These are phyloP conservation scores for Saccharomycopsis crataegensis DNA, from an alignment of 1,139 yeast species.

Conservation along the genomic window DNA sequence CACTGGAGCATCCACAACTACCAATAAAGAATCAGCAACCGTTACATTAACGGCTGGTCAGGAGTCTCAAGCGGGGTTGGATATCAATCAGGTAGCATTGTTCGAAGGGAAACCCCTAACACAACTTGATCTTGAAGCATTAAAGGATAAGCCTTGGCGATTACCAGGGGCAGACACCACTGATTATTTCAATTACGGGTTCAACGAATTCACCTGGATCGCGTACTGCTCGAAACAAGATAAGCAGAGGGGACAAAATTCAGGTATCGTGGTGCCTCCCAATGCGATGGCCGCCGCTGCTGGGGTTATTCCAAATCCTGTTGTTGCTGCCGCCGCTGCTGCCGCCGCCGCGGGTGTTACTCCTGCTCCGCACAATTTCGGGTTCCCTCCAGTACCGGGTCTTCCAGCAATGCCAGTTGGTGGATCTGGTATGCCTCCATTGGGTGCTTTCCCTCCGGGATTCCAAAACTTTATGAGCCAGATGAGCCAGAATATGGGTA, in stretches of 20 bases:
- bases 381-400: slow-evolving; percentile 4
- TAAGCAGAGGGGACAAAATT: slow-evolving; percentile 40
- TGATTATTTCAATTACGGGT: slow-evolving; percentile 93
- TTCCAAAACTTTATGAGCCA: slow-evolving; percentile 1
- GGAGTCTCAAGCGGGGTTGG: slow-evolving; percentile 37
- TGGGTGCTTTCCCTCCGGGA: slow-evolving; percentile 19
- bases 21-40: slow-evolving; percentile 17
- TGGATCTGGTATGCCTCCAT: slow-evolving; percentile 1
- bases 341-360: not conserved
- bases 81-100: slow-evolving; percentile 71
- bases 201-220: slow-evolving; percentile 94
- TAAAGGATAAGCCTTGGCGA: slow-evolving; percentile 96
- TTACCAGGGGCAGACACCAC: slow-evolving; percentile 93
- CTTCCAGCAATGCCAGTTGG: slow-evolving; percentile 15
- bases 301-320: not conserved
- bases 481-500: slow-evolving; percentile 1
- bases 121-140: slow-evolving; percentile 69
- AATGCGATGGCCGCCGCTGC: not conserved
- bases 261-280: too few species aligned
- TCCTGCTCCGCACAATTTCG: not conserved
- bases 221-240: slow-evolving; percentile 89
- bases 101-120: slow-evolving; percentile 81
- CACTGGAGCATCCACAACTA: slow-evolving; percentile 21
- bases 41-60: not conserved
- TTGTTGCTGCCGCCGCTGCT: not conserved